Evolutionary conservation across 2,329 filamentous ascomycete genomes (phyloP), one percentile per base, ranked within the genome.

Genomic region (Dryadomyces quercivorus): DNA sequence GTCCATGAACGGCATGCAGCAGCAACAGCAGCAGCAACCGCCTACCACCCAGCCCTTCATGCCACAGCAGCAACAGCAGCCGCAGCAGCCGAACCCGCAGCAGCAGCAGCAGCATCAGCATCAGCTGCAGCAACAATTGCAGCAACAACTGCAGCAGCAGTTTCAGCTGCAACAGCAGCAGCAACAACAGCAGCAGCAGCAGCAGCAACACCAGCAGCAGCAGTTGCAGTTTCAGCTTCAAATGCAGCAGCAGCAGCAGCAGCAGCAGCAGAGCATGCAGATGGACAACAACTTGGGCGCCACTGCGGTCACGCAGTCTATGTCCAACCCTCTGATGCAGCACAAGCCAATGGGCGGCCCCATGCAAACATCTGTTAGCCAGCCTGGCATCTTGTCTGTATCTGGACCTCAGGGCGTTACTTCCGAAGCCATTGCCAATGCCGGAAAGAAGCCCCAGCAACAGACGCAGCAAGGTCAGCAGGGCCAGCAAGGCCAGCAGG

Each of bases 91-190:
- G 13, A 43, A 44, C 18, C 47, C 55, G 58, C 58, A 49, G 18
- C 49, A 50, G n/a, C 71, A 71, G 56, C 71, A 67, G 51, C 72
- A 71, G 57, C 69, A 71, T 13, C 70, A 69, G 38, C 65, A 67
- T 22, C 65, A 66, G 34, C 63, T 60, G 44, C 58, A 61, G 45
- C 59, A 48, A 18, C 55, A 53, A 47, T 52, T 40, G 8, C 56
- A 57, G 16, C 54, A 48, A 7, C 51, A 55, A 31, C 56, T 52
- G 34, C 47, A 52, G 34, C 55, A 55, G 7, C 52, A 54, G 36
- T 49, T 54, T 38, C 55, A 57, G n/a, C 50, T 42, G 40, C 58
- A 54, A 34, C 56, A 59, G 21, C 47, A 57, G 42, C 57, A 59
- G n/a, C 61, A 63, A 48, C 60, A 55, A 20, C 43, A 31, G 26